Base-by-base conservation (phyloP, 2,329 filamentous ascomycete genomes). In the Hypocrella siamensis region DNA sequence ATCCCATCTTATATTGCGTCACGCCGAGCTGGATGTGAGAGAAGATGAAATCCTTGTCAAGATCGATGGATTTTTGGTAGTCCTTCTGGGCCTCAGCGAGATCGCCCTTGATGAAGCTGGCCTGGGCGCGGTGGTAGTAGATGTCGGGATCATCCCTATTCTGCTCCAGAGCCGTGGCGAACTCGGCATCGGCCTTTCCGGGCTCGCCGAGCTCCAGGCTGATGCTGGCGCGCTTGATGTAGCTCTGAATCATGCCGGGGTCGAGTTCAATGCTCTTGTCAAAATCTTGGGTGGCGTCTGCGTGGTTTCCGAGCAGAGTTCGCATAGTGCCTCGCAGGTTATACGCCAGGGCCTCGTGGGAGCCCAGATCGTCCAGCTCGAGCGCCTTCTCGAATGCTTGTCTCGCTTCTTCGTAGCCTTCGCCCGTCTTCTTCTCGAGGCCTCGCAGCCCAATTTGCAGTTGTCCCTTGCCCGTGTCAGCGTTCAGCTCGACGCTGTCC, bases 1-100 rank as follows among this genome's bases (percentile, higher is more conserved):
- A 93, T 44, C 90, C 90, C 80, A 96, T 92, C 76, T 98, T 98
- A 68, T 98, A 98, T 60, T 98, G 90, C 31, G 90, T 98, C 32
- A 98, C 90, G 55, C 90, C 90, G 27, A 98, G 81, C 60, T 98
- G 90, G 49, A 98, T 98, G 62, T 98, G 90, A 6, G 88, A 96
- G 70, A 93, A 98, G 63, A 98, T 98, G 59, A 98, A 98, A 44
- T 83, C 77, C 45, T 75, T 72, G 64, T 98, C 90, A 19, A 98
- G 71, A 47, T 98, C 90, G 48, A 98, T 98, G 3, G 90, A 96
- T 63, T 93, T 94, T 57, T 98, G 90, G 63, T 98, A 98, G 61
- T 98, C 90, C 63, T 92, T 93, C 37, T 90, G 86, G 4, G 90
- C 90, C 44, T 92, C 83, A 34, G 79, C 75, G 45, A 93, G 93